Evolutionary conservation across 2,329 filamentous ascomycete species (phyloP), one percentile per base, ranked within the genome.

Genomic region (Sporothrix euskadiensis): DNA sequence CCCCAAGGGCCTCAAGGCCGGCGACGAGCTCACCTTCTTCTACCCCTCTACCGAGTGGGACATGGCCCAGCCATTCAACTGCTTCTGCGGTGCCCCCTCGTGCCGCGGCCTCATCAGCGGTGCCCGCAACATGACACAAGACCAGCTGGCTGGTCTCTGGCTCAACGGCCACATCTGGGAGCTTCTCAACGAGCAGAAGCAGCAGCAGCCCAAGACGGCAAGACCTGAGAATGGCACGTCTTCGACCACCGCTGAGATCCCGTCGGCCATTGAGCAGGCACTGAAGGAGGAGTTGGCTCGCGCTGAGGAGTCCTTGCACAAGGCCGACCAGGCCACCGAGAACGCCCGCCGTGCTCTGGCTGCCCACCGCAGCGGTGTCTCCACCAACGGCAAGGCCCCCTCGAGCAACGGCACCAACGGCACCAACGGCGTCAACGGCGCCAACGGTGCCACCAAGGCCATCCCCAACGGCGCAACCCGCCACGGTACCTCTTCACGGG

Each of bases 31-130:
- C 65, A 89, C 88, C 71, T 93, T 92, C 83, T 93, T 93, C 82
- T 93, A 93, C 78, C 90, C 91, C 4, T 92, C 89, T 71, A 92
- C 90, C 1, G 91, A 93, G 81, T 93, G 90, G 90, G 78, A 84
- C 78, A 92, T 93, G 91, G 88, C 88, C 44, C 91, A 93, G 83
- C 86, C 89, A 4, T 93, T 93, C 79, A 82, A 87, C 74, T 93
- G 91, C 79, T 83, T 87, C 74, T 93, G 91, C 79, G 84, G 85
- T 75, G 84, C 84, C 4, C 76, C 83, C 0, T 82, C 83, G 26
- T 93, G 91, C 81, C 85, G 85, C 71, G 90, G 90, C 19, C 84
- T 81, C 75, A 91, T 93, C 75, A 80, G 82, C 59, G 91, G 91
- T 19, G 91, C 91, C 14, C 85, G 83, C 77, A 85, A 88, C 78